Evolutionary conservation across 192 early-diverging fungal species (phyloP).

Genomic region (Linnemannia elongata): DNA sequence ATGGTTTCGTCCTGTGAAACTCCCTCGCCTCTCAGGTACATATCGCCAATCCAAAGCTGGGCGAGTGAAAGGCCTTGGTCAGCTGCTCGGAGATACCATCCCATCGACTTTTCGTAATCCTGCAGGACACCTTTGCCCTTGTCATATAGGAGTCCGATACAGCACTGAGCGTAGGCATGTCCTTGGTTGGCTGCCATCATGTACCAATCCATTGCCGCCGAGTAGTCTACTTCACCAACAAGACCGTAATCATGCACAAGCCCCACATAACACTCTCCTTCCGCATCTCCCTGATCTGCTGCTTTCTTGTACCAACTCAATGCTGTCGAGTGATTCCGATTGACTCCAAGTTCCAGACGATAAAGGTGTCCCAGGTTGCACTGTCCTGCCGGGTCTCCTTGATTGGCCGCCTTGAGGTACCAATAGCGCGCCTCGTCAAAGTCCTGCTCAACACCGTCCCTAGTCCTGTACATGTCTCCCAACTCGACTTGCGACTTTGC

Average conservation of each 20-base stretch:
- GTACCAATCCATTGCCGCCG: neutral
- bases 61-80: neutral
- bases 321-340: neutral
- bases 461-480: no score
- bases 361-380: neutral
- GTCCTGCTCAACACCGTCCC: no score
- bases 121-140: no score
- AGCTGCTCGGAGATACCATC: no score
- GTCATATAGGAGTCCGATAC: no score
- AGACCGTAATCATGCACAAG: no score
- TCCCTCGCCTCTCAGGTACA: neutral
- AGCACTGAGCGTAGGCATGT: no score
- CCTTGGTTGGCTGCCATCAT: neutral
- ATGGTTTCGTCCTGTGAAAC: neutral
- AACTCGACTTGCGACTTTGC: neutral
- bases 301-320: no score
- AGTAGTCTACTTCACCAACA: neutral
- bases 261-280: neutral
- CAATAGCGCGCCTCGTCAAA: no score
- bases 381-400: neutral
- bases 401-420: no score
- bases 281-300: no score
- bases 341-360: neutral
- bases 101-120: no score
- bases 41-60: neutral